Conservation (phyloP, 177 flowering plant genomes). For the Vitis hybrid region DNA sequence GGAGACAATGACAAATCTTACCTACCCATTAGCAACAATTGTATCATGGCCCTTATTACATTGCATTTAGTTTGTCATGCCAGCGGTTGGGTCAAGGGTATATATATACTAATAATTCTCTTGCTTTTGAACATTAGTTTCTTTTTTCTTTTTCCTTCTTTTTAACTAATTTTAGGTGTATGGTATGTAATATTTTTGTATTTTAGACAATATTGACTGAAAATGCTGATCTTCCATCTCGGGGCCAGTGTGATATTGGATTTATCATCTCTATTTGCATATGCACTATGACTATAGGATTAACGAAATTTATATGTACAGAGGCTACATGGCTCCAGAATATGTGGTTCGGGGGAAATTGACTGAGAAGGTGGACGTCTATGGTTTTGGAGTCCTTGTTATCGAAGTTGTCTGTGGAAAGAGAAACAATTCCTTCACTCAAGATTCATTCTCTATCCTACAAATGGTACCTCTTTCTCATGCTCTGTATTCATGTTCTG, state of each 20-base stretch:
- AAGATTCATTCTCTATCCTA: conserved; percentile 40
- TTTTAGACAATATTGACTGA: too few relatives aligned
- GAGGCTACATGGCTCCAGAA: conserved; percentile 83
- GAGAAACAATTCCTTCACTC: conserved; percentile 34
- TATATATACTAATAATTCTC: too few relatives aligned
- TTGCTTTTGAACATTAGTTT: too few relatives aligned
- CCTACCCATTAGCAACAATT: too few relatives aligned
- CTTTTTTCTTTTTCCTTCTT: too few relatives aligned
- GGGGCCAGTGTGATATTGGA: not conserved
- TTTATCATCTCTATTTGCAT: not conserved
- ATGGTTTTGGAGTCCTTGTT: conserved; percentile 74
- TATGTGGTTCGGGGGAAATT: conserved; percentile 70
- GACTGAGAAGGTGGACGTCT: conserved; percentile 85
- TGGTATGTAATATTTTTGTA: too few relatives aligned
- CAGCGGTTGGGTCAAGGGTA: too few relatives aligned
- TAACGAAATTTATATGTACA: conserved; percentile 11
- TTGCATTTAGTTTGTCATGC: too few relatives aligned
- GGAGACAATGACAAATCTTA: too few relatives aligned
- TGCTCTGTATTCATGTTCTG: not conserved
- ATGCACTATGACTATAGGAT: not conserved
- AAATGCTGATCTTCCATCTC: too few relatives aligned
- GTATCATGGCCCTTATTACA: too few relatives aligned
- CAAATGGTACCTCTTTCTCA: conserved; percentile 41
- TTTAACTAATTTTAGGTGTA: too few relatives aligned
- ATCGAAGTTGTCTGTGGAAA: conserved; percentile 61